Base-by-base conservation (phyloP, 192 early-diverging fungal genomes). In the Gaertneriomyces sp. region DNA sequence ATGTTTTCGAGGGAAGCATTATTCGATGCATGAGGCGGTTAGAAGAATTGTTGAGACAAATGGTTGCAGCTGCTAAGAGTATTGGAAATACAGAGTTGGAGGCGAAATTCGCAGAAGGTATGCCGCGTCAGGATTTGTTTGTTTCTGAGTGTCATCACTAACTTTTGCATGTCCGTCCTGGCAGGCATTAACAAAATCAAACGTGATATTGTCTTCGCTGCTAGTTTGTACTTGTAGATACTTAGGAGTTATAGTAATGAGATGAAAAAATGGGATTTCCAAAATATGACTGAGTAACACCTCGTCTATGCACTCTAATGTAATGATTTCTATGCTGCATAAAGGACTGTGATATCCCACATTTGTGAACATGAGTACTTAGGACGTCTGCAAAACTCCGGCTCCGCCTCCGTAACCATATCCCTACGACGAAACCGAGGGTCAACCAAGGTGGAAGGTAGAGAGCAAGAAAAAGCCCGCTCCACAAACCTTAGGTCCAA, bases 201-300 rank as follows among this genome's bases (percentile, higher is more conserved):
- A 78, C 83, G 95, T 66, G 95, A 97, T 64, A 97, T 99, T 79
- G 90, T 99, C 40, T 99, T 97, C 82, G 94, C 96, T 14, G 88
- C 87, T 14, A 94, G 91, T 49, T 83, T 99, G 66, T 99, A 96
- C 43, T 43, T 70, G 53, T 70, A 56, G 54, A 25, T 16, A 25
- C 39, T 16, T 14, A 3, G 0, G 54, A 56, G n/a, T 49, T n/a
- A 17, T 49, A 17, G 49, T 51, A 51, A n/a, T 51, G n/a, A 51
- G 49, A 6, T 20, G n/a, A 17, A 51, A 17, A 4, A 51, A n/a
- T 51, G n/a, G 4, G 49, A 20, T 51, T 51, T 51, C 49, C 49
- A n/a, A n/a, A 17, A n/a, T 49, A 49, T 17, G 47, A n/a, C 47
- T 17, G 25, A 33, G 25, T 33, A 33, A 33, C 25, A 33, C 25